Base-by-base conservation (phyloP, 208 protist species). In the Trypanosomatidae sp. region DNA sequence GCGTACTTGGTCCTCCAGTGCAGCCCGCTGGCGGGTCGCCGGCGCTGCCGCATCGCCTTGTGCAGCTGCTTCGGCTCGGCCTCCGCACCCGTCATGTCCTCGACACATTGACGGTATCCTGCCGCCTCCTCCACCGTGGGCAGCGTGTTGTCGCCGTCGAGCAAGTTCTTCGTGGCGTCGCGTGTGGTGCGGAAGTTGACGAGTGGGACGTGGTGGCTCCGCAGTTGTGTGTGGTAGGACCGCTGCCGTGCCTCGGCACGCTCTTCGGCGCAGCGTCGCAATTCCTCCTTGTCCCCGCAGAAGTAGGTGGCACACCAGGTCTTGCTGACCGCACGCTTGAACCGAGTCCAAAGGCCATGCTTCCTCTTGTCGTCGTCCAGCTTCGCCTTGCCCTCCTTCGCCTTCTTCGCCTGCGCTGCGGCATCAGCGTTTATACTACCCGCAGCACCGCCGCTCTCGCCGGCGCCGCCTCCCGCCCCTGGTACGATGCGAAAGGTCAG, bases 151-250 rank as follows among this genome's bases (percentile, higher is more conserved):
- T 12, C 28, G 19, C 22, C 28, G 62, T 41, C 49, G 59, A 39
- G 25, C 43, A 19, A n/a, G 49, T 22, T 9, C 19, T 59, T 79
- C 33, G 7, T 3, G 19, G 4, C 47, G 62, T 78, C 66, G 15
- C 71, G 67, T 39, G 62, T 74, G 15, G 84, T 91, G 33, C 47
- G 65, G 56, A 91, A 91, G 28, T 76, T 81, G 3, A 85, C 80
- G 1, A 91, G 66, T 4, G 85, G 77, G 41, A 87, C 80, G 76
- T 93, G 82, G 69, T 91, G 88, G 39, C 76, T 82, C 59, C 73
- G 81, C 46, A 91, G 81, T 10, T 77, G 28, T n/a, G n/a, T n/a
- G 30, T 69, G 50, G 73, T 89, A 77, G 17, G 77, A 65, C 39
- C 30, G 65, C 70, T 81, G 77, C 64, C 84, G 81, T 39, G 64